phyloP scores from a whole-genome alignment of 495 filamentous ascomycete genomes.

The Annulohypoxylon nitens region DNA sequence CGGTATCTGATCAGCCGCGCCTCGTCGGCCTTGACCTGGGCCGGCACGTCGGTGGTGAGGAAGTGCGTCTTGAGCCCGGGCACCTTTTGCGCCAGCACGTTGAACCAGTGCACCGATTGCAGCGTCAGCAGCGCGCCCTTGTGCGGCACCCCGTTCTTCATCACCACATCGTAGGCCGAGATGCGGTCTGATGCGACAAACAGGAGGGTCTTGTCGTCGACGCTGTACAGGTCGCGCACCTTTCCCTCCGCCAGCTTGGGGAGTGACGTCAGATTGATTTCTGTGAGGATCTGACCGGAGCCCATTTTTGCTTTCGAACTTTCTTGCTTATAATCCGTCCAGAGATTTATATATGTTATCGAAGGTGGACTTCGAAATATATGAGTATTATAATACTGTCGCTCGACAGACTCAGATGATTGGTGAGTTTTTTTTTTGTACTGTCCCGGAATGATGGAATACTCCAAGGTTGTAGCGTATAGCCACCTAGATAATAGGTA shows the following conservation, averaged over 20 bases:
- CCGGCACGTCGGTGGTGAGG: conserved; percentile 75
- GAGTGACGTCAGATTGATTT: conserved; percentile 27
- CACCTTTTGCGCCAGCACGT: conserved; percentile 72
- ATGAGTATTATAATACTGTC: too few relatives aligned
- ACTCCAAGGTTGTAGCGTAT: too few relatives aligned
- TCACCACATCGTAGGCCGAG: conserved; percentile 93
- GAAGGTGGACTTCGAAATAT: background rate
- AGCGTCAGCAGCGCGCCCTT: conserved; percentile 90
- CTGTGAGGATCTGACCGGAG: conserved; percentile 22
- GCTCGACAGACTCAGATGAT: conserved; percentile 9
- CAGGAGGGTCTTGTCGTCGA: conserved; percentile 81
- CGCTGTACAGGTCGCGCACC: conserved; percentile 84
- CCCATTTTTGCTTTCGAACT: conserved; percentile 17
- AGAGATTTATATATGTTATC: background rate
- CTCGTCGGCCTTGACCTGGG: conserved; percentile 60
- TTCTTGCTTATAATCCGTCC: background rate
- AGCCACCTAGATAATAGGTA: background rate
- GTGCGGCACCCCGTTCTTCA: conserved; percentile 86
- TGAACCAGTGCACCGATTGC: conserved; percentile 88
- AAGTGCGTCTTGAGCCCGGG: conserved; percentile 83
- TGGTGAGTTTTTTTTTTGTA: conserved; percentile 25
- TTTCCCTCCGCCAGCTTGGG: conserved; percentile 66
- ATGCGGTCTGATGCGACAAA: conserved; percentile 94
- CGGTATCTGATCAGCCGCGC: conserved; percentile 71
- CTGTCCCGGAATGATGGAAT: too few relatives aligned